Percentiles rank a stretch among this genome's conserved stretches.
Conservation (phyloP, 1,284 basidiomycete species). For the Filobasidium uniguttulatum region DNA sequence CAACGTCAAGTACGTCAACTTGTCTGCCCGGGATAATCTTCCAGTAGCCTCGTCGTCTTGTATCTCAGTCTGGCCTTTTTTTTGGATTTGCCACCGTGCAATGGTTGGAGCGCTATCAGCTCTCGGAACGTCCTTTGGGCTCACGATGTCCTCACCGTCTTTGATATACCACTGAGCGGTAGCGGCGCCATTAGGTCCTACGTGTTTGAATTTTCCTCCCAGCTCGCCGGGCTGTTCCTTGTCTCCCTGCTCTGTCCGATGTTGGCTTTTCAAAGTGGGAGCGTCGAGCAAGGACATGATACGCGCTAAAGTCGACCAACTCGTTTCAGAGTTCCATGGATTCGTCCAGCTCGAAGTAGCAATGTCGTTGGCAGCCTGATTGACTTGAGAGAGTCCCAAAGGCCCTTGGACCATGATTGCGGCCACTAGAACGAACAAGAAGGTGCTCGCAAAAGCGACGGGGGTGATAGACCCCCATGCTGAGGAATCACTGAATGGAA, state of each 20-base stretch:
- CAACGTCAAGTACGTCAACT: conserved; percentile 3
- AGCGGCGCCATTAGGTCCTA: conserved; percentile 19
- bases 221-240: no score
- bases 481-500: neutral
- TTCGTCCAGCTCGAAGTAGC: no score
- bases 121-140: no score
- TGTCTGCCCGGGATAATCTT: neutral
- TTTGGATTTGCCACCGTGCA: no score
- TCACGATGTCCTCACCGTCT: no score
- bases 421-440: conserved; percentile 5
- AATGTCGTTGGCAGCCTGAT: no score
- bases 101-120: no score
- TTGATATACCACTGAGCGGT: conserved; percentile 27
- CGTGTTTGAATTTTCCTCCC: conserved; percentile 23
- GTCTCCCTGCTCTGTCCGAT: no score
- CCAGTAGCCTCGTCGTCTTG: neutral
- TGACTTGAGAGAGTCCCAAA: conserved; percentile 3
- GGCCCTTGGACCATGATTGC: conserved; percentile 10
- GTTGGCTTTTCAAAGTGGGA: no score
- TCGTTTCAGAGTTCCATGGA: no score
- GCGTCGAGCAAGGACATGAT: no score
- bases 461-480: neutral
- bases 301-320: no score
- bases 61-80: neutral
- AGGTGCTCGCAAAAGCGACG: conserved; percentile 6